A percentile compares a stretch with the other conserved stretches of the same genome.
phyloP scores from a whole-genome alignment of 2,329 filamentous ascomycete species.

The Corynespora cassiicola region DNA sequence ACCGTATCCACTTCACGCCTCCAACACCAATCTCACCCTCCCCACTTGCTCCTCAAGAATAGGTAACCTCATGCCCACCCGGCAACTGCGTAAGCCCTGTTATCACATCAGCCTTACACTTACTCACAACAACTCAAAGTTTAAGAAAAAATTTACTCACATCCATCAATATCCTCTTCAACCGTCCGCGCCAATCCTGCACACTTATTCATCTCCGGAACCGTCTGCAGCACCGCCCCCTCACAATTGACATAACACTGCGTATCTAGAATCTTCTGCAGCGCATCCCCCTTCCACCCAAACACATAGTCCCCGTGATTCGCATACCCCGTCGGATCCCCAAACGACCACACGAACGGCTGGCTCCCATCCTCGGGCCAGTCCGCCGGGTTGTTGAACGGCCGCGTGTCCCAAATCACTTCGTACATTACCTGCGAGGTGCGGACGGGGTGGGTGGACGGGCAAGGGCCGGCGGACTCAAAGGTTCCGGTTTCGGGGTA shows the following conservation, averaged over 20 bases:
- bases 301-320: slow-evolving; percentile 60
- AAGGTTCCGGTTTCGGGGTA: slow-evolving; percentile 45
- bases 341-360: slow-evolving; percentile 23
- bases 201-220: slow-evolving; percentile 17
- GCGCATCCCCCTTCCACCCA: slow-evolving; percentile 54
- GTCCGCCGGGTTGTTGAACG: slow-evolving; percentile 15
- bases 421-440: slow-evolving; percentile 23
- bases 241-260: slow-evolving; percentile 13
- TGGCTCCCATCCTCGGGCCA: slow-evolving; percentile 24
- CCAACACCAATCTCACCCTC: no score
- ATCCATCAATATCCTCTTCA: slow-evolving; percentile 53
- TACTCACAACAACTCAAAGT: background rate
- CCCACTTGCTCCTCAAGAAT: no score
- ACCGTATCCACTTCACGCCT: no score
- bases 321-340: slow-evolving; percentile 47
- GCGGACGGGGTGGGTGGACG: slow-evolving; percentile 17
- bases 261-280: slow-evolving; percentile 17
- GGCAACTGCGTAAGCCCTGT: slow-evolving; percentile 12
- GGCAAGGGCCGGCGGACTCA: slow-evolving; percentile 16
- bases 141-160: slow-evolving; percentile 3
- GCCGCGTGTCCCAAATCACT: slow-evolving; percentile 21
- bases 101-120: background rate
- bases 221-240: slow-evolving; percentile 14
- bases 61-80: slow-evolving; percentile 8
- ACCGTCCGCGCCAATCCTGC: slow-evolving; percentile 52